These are phyloP conservation scores for Adansonia grandidieri DNA, from an alignment of 441 rosid genomes.

Conservation along the genomic window DNA sequence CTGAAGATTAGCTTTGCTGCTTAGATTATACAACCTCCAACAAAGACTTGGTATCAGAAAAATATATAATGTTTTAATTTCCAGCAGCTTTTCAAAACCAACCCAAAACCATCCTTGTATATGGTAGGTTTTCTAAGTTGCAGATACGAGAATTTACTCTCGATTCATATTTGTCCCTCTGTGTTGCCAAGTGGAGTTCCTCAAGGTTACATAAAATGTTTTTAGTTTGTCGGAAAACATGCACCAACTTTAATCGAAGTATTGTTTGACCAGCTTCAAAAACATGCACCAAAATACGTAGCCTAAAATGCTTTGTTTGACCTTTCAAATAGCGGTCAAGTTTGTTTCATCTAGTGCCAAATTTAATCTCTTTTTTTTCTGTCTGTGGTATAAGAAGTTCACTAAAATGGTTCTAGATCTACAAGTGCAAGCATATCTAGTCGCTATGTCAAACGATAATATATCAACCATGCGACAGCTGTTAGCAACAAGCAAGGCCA, in stretches of 20 bases:
- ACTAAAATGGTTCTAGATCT: no score
- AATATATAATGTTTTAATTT: background rate
- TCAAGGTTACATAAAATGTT: background rate
- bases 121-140: background rate
- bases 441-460: background rate
- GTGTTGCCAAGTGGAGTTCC: background rate
- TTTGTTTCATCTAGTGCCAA: background rate
- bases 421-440: no score
- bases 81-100: background rate
- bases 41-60: background rate
- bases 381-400: no score
- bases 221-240: background rate
- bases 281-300: background rate
- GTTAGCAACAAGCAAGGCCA: background rate
- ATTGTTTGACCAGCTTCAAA: background rate
- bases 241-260: background rate
- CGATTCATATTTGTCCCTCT: background rate
- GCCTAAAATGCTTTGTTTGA: background rate
- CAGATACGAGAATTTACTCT: background rate
- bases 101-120: background rate
- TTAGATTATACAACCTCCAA: background rate
- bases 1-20: constrained; percentile 6
- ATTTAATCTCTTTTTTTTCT: background rate
- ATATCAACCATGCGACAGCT: background rate
- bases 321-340: background rate